A percentile compares a stretch with the other conserved stretches of the same genome.
Evolutionary conservation across 2,329 filamentous ascomycete species (phyloP).

Genomic region (Aspergillus ochraceoroseus): DNA sequence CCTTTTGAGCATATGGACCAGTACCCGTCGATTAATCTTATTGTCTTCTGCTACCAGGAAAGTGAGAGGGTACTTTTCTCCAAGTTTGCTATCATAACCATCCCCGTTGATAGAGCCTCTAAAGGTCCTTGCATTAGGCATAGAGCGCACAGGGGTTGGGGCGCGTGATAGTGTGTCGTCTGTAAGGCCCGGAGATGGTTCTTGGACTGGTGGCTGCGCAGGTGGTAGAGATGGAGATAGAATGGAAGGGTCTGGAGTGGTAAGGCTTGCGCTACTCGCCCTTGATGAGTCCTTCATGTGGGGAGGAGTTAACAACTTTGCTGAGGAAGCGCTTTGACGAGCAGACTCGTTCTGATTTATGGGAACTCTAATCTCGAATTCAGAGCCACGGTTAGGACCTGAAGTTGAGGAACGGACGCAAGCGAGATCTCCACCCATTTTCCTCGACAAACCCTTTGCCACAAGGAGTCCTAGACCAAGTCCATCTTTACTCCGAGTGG

Average conservation of each 20-base stretch:
- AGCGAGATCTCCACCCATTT: slow-evolving; percentile 63
- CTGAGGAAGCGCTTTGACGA: slow-evolving; percentile 48
- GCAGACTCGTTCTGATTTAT: slow-evolving; percentile 48
- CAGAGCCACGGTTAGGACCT: slow-evolving; percentile 58
- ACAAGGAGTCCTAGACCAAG: slow-evolving; percentile 65
- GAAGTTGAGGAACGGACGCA: slow-evolving; percentile 59
- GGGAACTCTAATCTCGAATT: slow-evolving; percentile 65
- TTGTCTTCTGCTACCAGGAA: slow-evolving; percentile 71
- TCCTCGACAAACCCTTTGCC: slow-evolving; percentile 65
- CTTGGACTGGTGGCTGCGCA: slow-evolving; percentile 28
- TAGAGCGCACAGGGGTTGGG: slow-evolving; percentile 22
- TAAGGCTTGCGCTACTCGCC: slow-evolving; percentile 23
- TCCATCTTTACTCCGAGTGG: slow-evolving; percentile 63
- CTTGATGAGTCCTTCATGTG: slow-evolving; percentile 21
- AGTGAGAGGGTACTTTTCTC: slow-evolving; percentile 57
- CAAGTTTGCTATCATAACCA: slow-evolving; percentile 54
- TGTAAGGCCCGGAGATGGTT: slow-evolving; percentile 28
- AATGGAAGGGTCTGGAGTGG: slow-evolving; percentile 20
- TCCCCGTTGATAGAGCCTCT: slow-evolving; percentile 27
- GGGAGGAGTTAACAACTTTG: slow-evolving; percentile 38
- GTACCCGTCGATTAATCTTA: slow-evolving; percentile 63
- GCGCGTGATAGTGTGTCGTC: slow-evolving; percentile 27
- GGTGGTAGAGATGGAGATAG: slow-evolving; percentile 24
- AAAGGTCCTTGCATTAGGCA: slow-evolving; percentile 24
- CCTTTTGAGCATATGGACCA: slow-evolving; percentile 62